Evolutionary conservation across 257 asterid genomes (phyloP), one percentile per base, ranked within the genome.

Genomic region (Handroanthus guayacan): DNA sequence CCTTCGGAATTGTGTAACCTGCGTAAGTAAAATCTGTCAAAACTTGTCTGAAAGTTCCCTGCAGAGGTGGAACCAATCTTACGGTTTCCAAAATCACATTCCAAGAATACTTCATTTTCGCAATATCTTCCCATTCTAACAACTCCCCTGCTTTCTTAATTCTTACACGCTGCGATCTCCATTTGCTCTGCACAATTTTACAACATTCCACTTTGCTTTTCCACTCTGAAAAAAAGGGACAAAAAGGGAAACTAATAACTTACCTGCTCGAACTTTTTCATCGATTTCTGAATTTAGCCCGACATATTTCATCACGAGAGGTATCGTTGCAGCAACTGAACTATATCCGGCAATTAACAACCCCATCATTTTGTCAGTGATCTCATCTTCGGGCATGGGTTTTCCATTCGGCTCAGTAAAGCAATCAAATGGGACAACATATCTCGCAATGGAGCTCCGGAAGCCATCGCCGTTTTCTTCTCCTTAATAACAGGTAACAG

Each of bases 361-460:
- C 4, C 97, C 96, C 96, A 92, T 90, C 1, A 92, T 76, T 62
- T 87, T 92, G 54, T 90, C 96, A 3, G 94, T 92, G 18, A 90
- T 78, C 71, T 88, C 97, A 5, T 79, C 61, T 25, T 92, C 96
- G 2, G 89, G 82, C 91, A 87, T 83, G 69, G 77, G 41, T 2
- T 44, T 73, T 0, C 95, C 93, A 5, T 62, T 48, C 3, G 87
- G 78, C 65, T 91, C 95, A 2, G 82, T 47, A 1, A 67, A 3
- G 74, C 82, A 36, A 89, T 86, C 91, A 92, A 80, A 69, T 88
- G 86, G 7, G 86, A 77, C 79, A 85, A 14, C 25, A 85, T 78
- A 34, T 85, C 89, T 31, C 72, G 81, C 74, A 76, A 44, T 16
- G 84, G 84, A 0, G 63, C 63, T 2, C 87, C 85, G 1, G 66